A percentile compares a stretch with the other conserved stretches of the same genome.
Evolutionary conservation across 148 eudicot species (phyloP).

Genomic region (Chenopodium berlandieri): DNA sequence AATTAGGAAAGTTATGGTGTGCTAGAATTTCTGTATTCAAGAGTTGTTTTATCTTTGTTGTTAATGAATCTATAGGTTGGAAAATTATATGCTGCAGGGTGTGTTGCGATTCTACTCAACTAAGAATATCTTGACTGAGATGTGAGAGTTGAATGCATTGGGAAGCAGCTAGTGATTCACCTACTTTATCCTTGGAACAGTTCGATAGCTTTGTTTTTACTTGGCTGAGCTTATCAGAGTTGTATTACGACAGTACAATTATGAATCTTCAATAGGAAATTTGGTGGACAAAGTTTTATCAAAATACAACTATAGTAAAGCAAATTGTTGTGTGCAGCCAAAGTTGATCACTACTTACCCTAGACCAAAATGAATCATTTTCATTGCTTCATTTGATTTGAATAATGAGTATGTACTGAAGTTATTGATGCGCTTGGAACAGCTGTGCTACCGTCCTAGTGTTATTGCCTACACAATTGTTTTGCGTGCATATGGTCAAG

Average conservation of each 20-base stretch:
- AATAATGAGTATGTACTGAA: slow-evolving; percentile 16
- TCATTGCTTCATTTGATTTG: not conserved
- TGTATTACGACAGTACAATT: not conserved
- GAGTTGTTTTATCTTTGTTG: not conserved
- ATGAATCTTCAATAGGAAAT: not conserved
- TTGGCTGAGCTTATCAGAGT: not conserved
- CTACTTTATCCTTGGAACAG: not conserved
- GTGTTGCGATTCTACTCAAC: slow-evolving; percentile 5
- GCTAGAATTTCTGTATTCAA: not conserved
- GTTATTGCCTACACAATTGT: slow-evolving; percentile 82
- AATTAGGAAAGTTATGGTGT: not conserved
- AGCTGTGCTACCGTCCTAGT: slow-evolving; percentile 83
- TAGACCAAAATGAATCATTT: not conserved
- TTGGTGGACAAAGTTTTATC: not conserved
- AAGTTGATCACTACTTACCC: not conserved
- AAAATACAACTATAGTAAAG: not conserved
- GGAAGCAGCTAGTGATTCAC: not conserved
- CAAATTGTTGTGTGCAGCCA: not conserved
- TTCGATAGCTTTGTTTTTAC: not conserved
- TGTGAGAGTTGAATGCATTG: not conserved
- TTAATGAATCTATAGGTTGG: not conserved
- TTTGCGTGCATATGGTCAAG: slow-evolving; percentile 89
- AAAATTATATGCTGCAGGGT: slow-evolving; percentile 9
- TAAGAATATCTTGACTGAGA: not conserved
- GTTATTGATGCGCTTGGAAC: slow-evolving; percentile 38